Base-by-base conservation (phyloP, 202 grass and related monocot species). In the Setaria viridis region DNA sequence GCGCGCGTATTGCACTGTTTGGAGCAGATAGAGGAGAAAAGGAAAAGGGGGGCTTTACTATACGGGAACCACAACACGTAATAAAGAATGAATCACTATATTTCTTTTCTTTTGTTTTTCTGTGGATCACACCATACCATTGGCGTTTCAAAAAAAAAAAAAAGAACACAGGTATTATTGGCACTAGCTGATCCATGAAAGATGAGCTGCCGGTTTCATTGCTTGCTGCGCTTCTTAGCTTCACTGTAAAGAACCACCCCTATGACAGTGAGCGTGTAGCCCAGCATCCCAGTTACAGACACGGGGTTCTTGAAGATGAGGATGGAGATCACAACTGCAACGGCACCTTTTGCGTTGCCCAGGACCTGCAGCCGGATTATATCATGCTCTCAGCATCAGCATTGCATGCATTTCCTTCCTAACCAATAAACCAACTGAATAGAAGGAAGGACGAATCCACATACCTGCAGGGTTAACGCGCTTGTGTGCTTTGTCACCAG, bases 321-420 rank as follows among this genome's bases (percentile, higher is more conserved):
- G 77, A 91, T 87, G 58, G 90, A 91, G 67, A 91, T 79, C 35
- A 91, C 90, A 48, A 91, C 90, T 32, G 90, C 90, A 19, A 91
- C 82, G 10, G 90, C 90, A 60, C 90, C 90, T 80, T 91, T 91
- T 56, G 90, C 90, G 77, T 91, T 91, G 80, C 90, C 90, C 51
- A 91, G 82, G 37, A 88, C 90, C 90, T 91, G 78, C 16, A 64
- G 45, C 1, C 29, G n/a, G 2, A 17, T 8, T 30, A 30, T 58
- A 41, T 35, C 65, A 71, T 43, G 45, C 56, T 63, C 80, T 51
- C 42, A 5, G 7, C 46, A 65, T 75, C 32, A 33, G 29, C 37
- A 39, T 51, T 30, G 32, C 70, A 74, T 74, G 81, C 9, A 63
- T 64, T 15, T 75, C 81, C 81, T 74, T 1, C 14, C 51, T 17